Percentiles rank a stretch among this genome's conserved stretches.
Evolutionary conservation across 352 stramenopile genomes (phyloP).

Genomic region (Halophytophthora batemanensis): DNA sequence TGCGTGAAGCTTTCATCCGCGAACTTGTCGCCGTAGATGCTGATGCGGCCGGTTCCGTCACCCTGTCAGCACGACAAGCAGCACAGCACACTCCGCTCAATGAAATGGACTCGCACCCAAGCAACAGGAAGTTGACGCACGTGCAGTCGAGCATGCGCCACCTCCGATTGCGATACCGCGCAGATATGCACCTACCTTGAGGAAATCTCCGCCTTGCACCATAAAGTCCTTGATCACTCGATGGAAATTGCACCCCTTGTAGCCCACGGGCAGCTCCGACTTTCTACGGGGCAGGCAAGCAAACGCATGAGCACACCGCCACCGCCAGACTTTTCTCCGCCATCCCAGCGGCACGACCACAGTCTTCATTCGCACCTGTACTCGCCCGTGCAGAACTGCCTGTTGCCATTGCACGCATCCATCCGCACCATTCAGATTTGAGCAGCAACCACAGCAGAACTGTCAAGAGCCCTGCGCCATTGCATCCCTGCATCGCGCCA

Average conservation of each 20-base stretch:
- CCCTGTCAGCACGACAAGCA: conserved; percentile 25
- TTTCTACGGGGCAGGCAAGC: conserved; percentile 36
- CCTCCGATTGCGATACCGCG: background rate
- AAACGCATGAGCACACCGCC: conserved; percentile 28
- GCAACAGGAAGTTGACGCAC: background rate
- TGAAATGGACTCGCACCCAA: background rate
- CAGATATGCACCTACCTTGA: conserved; percentile 46
- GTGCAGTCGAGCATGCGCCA: background rate
- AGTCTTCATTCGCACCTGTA: conserved; percentile 66
- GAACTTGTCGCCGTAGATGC: conserved; percentile 89
- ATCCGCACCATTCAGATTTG: conserved; percentile 3
- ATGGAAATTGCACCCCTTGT: conserved; percentile 88
- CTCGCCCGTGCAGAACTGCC: conserved; percentile 97
- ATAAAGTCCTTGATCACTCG: conserved; percentile 92
- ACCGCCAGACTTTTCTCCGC: background rate
- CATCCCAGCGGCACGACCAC: background rate
- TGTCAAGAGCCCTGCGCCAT: background rate
- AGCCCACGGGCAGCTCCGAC: conserved; percentile 81
- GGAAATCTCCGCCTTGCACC: conserved; percentile 86
- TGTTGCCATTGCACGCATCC: conserved; percentile 12
- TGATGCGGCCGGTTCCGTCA: conserved; percentile 79
- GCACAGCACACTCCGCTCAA: background rate
- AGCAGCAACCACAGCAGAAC: conserved; percentile 5
- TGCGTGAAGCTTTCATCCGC: conserved; percentile 79
- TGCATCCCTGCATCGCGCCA: background rate